Base-by-base conservation (phyloP, 108 stramenopile species). In the Nitzschia inconspicua region DNA sequence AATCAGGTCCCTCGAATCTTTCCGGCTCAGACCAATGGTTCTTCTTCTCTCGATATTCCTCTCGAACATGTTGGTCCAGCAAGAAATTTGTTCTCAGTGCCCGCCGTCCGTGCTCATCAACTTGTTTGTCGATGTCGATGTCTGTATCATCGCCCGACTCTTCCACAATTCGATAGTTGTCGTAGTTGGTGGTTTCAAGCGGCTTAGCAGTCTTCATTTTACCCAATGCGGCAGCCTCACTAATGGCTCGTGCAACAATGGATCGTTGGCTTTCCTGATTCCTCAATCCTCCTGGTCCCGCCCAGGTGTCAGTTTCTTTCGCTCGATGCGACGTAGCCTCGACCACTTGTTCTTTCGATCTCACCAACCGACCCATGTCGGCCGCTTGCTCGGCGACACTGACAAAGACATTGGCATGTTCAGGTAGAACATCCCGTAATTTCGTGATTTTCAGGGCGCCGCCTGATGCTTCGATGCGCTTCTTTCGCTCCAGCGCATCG, bases 171-270 rank as follows among this genome's bases (percentile, higher is more conserved):
- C n/a, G n/a, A n/a, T n/a, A 14, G 26, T 58, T 22, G 32, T 50
- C 66, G 18, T 60, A 39, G 43, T 64, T 49, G 9, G 41, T 37
- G 29, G 35, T 24, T 29, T 56, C 63, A 8, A 25, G 30, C 3
- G 62, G 42, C 16, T 43, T 57, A 16, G 39, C 39, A 3, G 32
- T 26, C 19, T 43, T 54, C 63, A 64, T 57, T 18, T 19, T 19
- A 3, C 70, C 70, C 25, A 57, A 5, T n/a, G 60, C 62, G 9
- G 70, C 70, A 18, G 70, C 70, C 44, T 72, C 63, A 10, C 51
- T 51, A 31, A 72, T 36, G 1, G 63, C 63, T 25, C 47, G 56
- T 25, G 59, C 46, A 28, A 49, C 37, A 5, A 27, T 27, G 2
- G 63, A 62, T 27, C 48, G 25, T 3, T 48, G 19, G n/a, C n/a